These are phyloP conservation scores for Rhodotorula graminis DNA, from an alignment of 768 basidiomycete genomes.

Conservation along the genomic window DNA sequence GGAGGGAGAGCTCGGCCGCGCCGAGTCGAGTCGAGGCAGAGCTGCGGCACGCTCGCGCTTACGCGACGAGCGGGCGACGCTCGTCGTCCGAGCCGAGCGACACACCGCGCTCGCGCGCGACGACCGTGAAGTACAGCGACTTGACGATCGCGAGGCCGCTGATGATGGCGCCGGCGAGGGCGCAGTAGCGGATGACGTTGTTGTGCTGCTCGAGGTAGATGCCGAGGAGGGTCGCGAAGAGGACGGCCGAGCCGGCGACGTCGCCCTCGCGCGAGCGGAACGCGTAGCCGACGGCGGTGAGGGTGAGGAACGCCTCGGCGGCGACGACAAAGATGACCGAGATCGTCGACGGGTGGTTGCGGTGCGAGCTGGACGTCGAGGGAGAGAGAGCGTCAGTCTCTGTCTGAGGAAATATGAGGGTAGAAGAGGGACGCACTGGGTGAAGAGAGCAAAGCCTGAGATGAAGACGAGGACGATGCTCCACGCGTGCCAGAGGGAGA, in stretches of 20 bases:
- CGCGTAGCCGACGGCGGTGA: slow-evolving; percentile 65
- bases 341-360: slow-evolving; percentile 55
- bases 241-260: slow-evolving; percentile 82
- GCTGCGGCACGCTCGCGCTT: background rate
- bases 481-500: slow-evolving; percentile 83
- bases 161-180: slow-evolving; percentile 77
- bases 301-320: slow-evolving; percentile 32
- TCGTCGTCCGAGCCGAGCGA: slow-evolving; percentile 72
- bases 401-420: no score
- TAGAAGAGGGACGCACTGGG: slow-evolving; percentile 17
- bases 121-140: slow-evolving; percentile 31
- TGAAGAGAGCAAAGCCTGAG: slow-evolving; percentile 78
- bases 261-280: slow-evolving; percentile 87
- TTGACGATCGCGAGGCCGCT: slow-evolving; percentile 79
- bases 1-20: background rate
- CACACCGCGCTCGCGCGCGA: slow-evolving; percentile 51
- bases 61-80: slow-evolving; percentile 67
- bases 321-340: slow-evolving; percentile 92
- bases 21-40: no score
- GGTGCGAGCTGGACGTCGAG: slow-evolving; percentile 8
- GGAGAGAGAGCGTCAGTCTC: background rate
- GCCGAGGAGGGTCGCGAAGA: slow-evolving; percentile 88
- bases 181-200: slow-evolving; percentile 83
- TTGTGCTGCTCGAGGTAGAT: slow-evolving; percentile 57
- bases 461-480: slow-evolving; percentile 72